Percentiles rank a stretch among this genome's conserved stretches.
phyloP scores from a whole-genome alignment of 805 yeast species.

The Isabelozyma heimii region DNA sequence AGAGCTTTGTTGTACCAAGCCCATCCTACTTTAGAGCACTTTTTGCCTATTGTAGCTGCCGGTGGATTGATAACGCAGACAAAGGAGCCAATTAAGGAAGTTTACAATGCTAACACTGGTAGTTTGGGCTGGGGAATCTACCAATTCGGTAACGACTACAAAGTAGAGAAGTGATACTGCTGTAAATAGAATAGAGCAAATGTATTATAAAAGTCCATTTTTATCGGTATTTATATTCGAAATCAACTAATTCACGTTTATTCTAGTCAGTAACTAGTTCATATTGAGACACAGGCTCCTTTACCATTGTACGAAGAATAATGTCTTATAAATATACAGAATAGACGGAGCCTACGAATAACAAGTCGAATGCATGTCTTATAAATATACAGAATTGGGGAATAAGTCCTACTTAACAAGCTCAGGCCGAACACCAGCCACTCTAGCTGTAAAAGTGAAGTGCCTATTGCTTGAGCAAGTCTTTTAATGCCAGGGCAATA shows the following conservation, averaged over 20 bases:
- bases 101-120: conserved; percentile 42
- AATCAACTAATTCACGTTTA: too few species aligned
- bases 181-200: too few species aligned
- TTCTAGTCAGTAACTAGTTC: too few species aligned
- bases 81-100: conserved; percentile 32
- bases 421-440: too few species aligned
- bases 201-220: too few species aligned
- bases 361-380: not conserved
- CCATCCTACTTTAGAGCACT: conserved; percentile 79
- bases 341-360: not conserved
- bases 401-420: too few species aligned
- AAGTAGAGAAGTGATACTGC: not conserved
- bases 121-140: conserved; percentile 74
- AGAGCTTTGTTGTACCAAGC: conserved; percentile 43
- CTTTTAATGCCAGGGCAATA: conserved; percentile 38
- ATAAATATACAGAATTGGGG: not conserved
- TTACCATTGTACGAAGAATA: too few species aligned
- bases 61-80: conserved; percentile 51
- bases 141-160: conserved; percentile 36
- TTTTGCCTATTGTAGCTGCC: conserved; percentile 62
- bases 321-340: not conserved
- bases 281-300: too few species aligned
- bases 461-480: conserved; percentile 32
- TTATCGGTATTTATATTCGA: too few species aligned
- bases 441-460: too few species aligned